Evolutionary conservation across 2,329 filamentous ascomycete genomes (phyloP), one percentile per base, ranked within the genome.

Genomic region (Diaporthe nobilis): DNA sequence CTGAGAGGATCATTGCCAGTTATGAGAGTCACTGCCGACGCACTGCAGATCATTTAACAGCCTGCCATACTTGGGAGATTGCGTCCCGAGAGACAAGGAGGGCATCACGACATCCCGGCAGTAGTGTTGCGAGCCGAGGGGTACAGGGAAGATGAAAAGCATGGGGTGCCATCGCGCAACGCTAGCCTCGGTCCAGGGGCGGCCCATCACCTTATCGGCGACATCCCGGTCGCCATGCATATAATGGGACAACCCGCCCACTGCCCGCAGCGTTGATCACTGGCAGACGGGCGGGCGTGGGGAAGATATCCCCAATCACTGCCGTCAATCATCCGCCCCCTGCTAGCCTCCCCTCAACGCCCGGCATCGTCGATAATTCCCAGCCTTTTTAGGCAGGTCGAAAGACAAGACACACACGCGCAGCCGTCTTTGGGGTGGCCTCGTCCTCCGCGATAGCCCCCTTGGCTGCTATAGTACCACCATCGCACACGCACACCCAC

Each of bases 351-450:
- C 55, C 51, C 72, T 72, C 57, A 37, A 55, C 58, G 31, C n/a
- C 49, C 47, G 47, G 47, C 42, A 55, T 55, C 44, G 71, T 73
- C 51, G 44, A 44, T 34, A 31, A 55, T 42, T 25, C 49, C 57
- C 47, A 47, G 25, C 65, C 65, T 55, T 4, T 55, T 73, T 65
- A 73, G 71, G 71, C 71, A 73, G 71, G 71, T 73, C 71, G 60
- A 37, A 34, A 28, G 31, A 22, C 47, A 22, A 42, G 20, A 53
- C 47, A 51, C 22, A 39, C 31, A 37, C 22, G 13, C 47, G 22
- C 28, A 51, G 22, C 65, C 65, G 34, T 42, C 47, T 70, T 42
- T 55, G 49, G 49, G 34, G 34, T 70, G 65, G 47, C 65, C 31
- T 70, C n/a, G 47, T 42, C 49, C 49, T 70, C 65, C 65, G 65